Percentiles rank a stretch among this genome's conserved stretches.
Evolutionary conservation across 495 filamentous ascomycete genomes (phyloP).

Genomic region (Poronia punctata): DNA sequence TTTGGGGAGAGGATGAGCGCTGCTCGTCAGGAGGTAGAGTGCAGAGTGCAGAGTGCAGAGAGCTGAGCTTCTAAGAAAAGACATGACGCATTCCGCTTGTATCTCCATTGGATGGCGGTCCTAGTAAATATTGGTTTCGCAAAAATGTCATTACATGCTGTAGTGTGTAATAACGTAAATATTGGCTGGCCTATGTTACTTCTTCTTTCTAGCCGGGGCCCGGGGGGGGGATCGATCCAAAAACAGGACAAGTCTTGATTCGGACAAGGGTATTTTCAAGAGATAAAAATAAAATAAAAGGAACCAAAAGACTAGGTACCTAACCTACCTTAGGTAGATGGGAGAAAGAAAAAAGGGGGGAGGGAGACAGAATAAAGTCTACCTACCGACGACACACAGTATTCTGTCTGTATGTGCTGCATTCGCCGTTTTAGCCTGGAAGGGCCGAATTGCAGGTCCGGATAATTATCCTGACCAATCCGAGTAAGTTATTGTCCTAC

Average conservation of each 20-base stretch:
- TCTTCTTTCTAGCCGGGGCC: no score
- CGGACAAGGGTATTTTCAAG: no score
- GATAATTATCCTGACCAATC: slow-evolving; percentile 30
- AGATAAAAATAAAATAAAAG: no score
- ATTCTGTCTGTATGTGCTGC: no score
- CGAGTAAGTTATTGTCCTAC: no score
- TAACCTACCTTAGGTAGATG: not conserved
- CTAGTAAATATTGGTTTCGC: no score
- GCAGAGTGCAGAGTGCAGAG: not conserved
- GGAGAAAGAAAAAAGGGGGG: not conserved
- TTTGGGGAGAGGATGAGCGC: not conserved
- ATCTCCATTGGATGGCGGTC: no score
- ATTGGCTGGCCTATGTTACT: no score
- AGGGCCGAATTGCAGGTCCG: slow-evolving; percentile 14
- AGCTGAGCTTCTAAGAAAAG: slow-evolving; percentile 10
- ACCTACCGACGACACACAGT: slow-evolving; percentile 8
- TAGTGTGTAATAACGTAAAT: no score
- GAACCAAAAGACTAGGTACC: slow-evolving; percentile 1
- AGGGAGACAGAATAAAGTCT: not conserved
- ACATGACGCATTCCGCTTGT: slow-evolving; percentile 11
- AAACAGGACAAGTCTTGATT: slow-evolving; percentile 1
- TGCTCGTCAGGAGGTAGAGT: not conserved
- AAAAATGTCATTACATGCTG: no score
- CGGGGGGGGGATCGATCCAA: not conserved
- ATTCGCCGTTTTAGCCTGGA: slow-evolving; percentile 27